Conservation (phyloP, 768 basidiomycete genomes). For the Butyriboletus loyo region DNA sequence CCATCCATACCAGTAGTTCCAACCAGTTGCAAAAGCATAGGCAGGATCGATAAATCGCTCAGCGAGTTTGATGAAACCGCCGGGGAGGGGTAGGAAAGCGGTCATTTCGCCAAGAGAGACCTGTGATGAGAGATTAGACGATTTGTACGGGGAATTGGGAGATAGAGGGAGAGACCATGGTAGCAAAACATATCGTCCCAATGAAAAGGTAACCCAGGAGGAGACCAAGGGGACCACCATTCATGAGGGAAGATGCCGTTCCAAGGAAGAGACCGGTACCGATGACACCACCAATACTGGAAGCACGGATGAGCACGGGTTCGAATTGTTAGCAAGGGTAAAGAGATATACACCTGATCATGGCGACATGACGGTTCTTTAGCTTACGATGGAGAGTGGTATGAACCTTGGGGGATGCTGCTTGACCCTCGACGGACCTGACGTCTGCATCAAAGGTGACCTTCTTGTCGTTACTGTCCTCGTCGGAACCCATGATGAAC, state of each 20-base stretch:
- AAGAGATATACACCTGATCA: constrained; percentile 33
- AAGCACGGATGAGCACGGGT: neutral
- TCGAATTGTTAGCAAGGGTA: neutral
- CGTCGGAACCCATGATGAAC: constrained; percentile 9
- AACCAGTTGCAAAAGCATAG: constrained; percentile 42
- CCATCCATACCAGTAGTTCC: constrained; percentile 44
- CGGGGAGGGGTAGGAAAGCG: constrained; percentile 42
- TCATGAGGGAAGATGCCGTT: constrained; percentile 32
- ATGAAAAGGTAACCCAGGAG: constrained; percentile 40
- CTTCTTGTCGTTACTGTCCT: constrained; percentile 1
- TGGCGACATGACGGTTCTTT: constrained; percentile 35
- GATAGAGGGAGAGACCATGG: constrained; percentile 30
- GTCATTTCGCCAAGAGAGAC: constrained; percentile 45
- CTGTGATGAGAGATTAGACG: constrained; percentile 9
- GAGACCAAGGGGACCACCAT: constrained; percentile 48
- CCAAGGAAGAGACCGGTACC: constrained; percentile 41
- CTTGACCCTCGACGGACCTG: constrained; percentile 12
- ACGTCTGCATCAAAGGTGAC: neutral
- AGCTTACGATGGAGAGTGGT: constrained; percentile 26
- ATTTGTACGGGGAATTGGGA: neutral
- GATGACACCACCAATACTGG: constrained; percentile 37
- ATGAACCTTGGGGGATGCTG: neutral
- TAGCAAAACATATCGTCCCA: constrained; percentile 36
- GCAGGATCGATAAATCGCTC: constrained; percentile 48
- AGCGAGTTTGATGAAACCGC: constrained; percentile 45